Conservation (phyloP, 768 basidiomycete genomes). For the Sistotremastrum suecicum region DNA sequence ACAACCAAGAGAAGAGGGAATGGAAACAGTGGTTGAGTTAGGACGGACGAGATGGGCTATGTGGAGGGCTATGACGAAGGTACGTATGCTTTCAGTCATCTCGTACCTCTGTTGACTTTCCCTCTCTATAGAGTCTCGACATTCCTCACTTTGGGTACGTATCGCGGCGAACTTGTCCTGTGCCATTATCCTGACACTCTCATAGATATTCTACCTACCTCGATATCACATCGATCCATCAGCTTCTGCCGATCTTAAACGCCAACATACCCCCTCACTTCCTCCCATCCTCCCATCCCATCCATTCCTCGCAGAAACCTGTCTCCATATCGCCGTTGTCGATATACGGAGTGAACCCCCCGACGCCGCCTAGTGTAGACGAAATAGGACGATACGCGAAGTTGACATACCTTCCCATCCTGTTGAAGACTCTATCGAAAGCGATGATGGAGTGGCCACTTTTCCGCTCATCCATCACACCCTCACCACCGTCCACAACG, state of each 20-base stretch:
- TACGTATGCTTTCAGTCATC: slow-evolving; percentile 12
- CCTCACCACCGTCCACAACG: slow-evolving; percentile 10
- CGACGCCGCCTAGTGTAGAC: slow-evolving; percentile 29
- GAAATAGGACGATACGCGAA: slow-evolving; percentile 42
- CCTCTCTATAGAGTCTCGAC: slow-evolving; percentile 47
- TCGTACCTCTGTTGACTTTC: neutral
- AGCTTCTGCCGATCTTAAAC: slow-evolving; percentile 49
- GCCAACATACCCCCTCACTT: slow-evolving; percentile 51
- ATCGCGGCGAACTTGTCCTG: neutral
- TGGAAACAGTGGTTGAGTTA: slow-evolving; percentile 53
- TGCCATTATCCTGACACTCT: neutral
- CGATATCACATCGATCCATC: slow-evolving; percentile 58
- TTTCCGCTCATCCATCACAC: slow-evolving; percentile 62
- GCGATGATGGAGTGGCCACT: slow-evolving; percentile 80
- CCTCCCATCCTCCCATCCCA: slow-evolving; percentile 23
- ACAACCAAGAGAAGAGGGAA: neutral
- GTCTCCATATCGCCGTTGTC: neutral
- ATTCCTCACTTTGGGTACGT: slow-evolving; percentile 74
- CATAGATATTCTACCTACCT: slow-evolving; percentile 57
- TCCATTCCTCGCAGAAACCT: slow-evolving; percentile 15
- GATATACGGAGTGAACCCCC: slow-evolving; percentile 24
- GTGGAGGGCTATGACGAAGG: slow-evolving; percentile 87
- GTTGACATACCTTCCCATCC: slow-evolving; percentile 70
- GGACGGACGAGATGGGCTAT: slow-evolving; percentile 68
- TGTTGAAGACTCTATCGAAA: slow-evolving; percentile 68